Evolutionary conservation across 768 basidiomycete species (phyloP), one percentile per base, ranked within the genome.

Genomic region (Coprinopsis sp.): DNA sequence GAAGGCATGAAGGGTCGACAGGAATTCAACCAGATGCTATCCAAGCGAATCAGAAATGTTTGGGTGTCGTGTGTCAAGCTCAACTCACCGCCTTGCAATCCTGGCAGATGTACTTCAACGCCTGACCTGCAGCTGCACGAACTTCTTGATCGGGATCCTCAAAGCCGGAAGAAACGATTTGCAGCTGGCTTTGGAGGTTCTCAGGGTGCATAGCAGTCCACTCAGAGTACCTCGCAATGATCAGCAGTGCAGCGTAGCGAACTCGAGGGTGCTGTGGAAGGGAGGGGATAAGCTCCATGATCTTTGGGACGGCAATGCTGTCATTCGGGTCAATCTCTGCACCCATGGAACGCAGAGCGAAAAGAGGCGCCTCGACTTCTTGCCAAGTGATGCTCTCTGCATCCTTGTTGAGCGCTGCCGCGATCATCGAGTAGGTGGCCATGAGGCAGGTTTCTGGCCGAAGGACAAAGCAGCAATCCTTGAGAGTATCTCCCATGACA

Each of bases 311-410:
- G 28, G 88, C 82, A 50, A 76, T 78, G 39, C 89, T 78, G 62
- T 98, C 94, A 31, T 74, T 69, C 7, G 81, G 70, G 57, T 97
- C 89, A 19, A 98, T 77, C 64, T 94, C 86, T 4, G 91, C 94
- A 8, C 96, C 96, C 91, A 99, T 98, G 11, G 95, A 93, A 36
- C 96, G 78, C 84, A 99, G 85, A 14, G 94, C 92, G 67, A 99
- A 99, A 31, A 99, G 66, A 1, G 96, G 96, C 0, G 96, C 96
- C 61, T 99, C 96, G 39, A 99, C 83, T 61, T 91, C 91, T 63
- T 98, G 96, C 96, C 96, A 99, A 13, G 87, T 79, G 14, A 79
- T 69, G 3, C 70, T 67, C 38, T 74, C 73, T 11, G 77, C 61
- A 21, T 73, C 72, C 33, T 78, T 79, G 19, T 82, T 72, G 42